These are phyloP conservation scores for Gossypium bickii DNA, from an alignment of 345 rosid genomes.

Conservation along the genomic window DNA sequence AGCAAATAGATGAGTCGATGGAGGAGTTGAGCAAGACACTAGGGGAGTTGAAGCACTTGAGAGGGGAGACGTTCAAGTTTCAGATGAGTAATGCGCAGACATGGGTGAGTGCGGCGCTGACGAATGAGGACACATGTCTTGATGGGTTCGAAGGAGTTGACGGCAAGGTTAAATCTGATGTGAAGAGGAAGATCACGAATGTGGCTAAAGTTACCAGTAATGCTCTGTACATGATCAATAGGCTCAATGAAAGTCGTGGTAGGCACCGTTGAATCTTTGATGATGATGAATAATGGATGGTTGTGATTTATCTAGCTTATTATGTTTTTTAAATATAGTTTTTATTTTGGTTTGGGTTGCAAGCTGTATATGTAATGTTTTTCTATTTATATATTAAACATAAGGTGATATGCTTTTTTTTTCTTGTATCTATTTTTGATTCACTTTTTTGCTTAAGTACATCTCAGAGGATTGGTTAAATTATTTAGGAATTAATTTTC, in stretches of 20 bases:
- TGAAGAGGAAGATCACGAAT: constrained; percentile 45
- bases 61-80: constrained; percentile 47
- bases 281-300: background rate
- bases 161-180: constrained; percentile 39
- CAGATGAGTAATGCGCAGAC: constrained; percentile 79
- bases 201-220: constrained; percentile 78
- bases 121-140: constrained; percentile 82
- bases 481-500: background rate
- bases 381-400: background rate
- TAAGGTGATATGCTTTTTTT: background rate
- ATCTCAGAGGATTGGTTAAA: background rate
- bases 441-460: too few species aligned
- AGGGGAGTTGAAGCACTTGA: constrained; percentile 51
- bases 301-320: constrained; percentile 3
- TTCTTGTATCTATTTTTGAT: background rate
- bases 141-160: constrained; percentile 61
- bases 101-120: constrained; percentile 83
- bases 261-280: background rate
- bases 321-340: background rate
- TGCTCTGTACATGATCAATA: constrained; percentile 69
- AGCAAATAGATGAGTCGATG: constrained; percentile 62
- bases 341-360: background rate
- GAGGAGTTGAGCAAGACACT: constrained; percentile 59
- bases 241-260: constrained; percentile 11
- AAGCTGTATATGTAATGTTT: constrained; percentile 2